A percentile compares a stretch with the other conserved stretches of the same genome.
These are phyloP conservation scores for Thraustochytrium striatum DNA, from an alignment of 352 stramenopile species.

Conservation along the genomic window DNA sequence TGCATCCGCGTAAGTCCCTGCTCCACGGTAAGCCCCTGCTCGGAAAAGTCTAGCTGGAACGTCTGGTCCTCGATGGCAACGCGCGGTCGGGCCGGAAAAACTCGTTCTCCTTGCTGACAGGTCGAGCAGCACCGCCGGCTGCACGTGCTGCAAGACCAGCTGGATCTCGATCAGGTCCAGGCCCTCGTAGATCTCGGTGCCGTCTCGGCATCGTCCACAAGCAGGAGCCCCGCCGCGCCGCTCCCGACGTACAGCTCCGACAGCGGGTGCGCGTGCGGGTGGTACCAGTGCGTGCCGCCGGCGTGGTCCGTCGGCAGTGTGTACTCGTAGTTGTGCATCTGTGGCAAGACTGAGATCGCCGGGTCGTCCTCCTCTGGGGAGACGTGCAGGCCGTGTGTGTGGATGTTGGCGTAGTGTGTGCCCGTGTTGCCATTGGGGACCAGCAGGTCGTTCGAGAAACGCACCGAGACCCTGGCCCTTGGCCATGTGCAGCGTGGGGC, in stretches of 20 bases:
- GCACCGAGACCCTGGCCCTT: constrained; percentile 33
- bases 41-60: background rate
- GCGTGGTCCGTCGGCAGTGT: constrained; percentile 41
- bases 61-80: background rate
- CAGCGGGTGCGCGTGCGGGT: constrained; percentile 41
- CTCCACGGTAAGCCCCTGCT: background rate
- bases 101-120: too few species aligned
- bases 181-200: constrained; percentile 31
- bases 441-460: constrained; percentile 19
- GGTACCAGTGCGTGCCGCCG: constrained; percentile 49
- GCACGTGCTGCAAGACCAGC: constrained; percentile 26
- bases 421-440: background rate
- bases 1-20: background rate
- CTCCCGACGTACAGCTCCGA: constrained; percentile 1
- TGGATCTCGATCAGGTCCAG: constrained; percentile 12
- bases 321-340: constrained; percentile 2
- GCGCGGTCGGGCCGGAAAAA: background rate
- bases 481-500: constrained; percentile 22
- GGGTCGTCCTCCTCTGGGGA: constrained; percentile 23
- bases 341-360: background rate
- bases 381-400: constrained; percentile 49
- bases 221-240: constrained; percentile 28
- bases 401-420: constrained; percentile 29
- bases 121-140: constrained; percentile 25
- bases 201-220: constrained; percentile 40